phyloP scores from a whole-genome alignment of 2,329 filamentous ascomycete species.

The Alternaria ethzedia region DNA sequence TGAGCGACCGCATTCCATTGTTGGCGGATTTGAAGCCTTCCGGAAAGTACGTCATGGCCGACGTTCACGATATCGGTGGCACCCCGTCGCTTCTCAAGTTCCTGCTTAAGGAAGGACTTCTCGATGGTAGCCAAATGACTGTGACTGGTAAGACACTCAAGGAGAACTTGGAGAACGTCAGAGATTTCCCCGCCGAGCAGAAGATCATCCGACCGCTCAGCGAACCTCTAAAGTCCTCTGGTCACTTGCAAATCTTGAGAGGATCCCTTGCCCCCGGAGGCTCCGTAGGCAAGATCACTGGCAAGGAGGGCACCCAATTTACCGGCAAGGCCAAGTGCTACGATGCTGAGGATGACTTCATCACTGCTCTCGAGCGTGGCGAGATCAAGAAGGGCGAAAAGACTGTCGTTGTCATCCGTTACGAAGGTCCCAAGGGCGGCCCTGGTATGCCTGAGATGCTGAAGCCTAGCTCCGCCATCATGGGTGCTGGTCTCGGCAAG shows the following conservation, averaged over 20 bases:
- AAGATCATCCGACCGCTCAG: conserved; percentile 72
- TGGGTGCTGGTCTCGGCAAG: conserved; percentile 74
- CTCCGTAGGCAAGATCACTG: conserved; percentile 77
- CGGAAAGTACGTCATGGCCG: conserved; percentile 63
- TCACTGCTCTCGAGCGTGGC: conserved; percentile 68
- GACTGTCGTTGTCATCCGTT: conserved; percentile 77
- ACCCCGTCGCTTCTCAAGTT: conserved; percentile 59
- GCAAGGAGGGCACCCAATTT: conserved; percentile 74
- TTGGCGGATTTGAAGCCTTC: conserved; percentile 60
- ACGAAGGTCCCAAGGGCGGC: conserved; percentile 75
- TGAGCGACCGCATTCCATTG: conserved; percentile 58
- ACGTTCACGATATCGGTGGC: conserved; percentile 63
- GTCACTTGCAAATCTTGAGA: conserved; percentile 75
- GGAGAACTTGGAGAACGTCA: conserved; percentile 60
- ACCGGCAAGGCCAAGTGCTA: conserved; percentile 73
- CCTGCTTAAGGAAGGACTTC: conserved; percentile 56
- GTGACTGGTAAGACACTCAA: conserved; percentile 59
- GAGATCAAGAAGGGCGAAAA: conserved; percentile 78
- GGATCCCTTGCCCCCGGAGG: conserved; percentile 73
- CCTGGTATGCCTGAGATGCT: conserved; percentile 80
- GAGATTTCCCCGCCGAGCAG: conserved; percentile 71
- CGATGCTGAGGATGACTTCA: conserved; percentile 73
- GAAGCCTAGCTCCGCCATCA: conserved; percentile 74
- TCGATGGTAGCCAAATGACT: conserved; percentile 57
- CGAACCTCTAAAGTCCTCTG: conserved; percentile 73